Evolutionary conservation across 1,284 basidiomycete species (phyloP).

Genomic region (Flammula alnicola): DNA sequence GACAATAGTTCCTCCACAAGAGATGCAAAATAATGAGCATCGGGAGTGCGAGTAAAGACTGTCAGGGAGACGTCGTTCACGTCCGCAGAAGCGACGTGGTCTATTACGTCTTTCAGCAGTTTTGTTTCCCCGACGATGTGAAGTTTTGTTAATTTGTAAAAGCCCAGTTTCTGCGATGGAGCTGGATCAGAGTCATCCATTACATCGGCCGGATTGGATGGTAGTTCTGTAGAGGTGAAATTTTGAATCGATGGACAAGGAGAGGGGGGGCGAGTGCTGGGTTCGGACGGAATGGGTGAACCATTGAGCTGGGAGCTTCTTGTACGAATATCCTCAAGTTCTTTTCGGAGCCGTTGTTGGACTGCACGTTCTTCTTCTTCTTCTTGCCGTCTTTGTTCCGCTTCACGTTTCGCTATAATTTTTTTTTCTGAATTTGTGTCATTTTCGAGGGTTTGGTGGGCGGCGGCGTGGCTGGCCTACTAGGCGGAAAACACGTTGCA

Average conservation of each 20-base stretch:
- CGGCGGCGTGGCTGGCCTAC: too few species aligned
- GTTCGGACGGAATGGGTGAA: neutral
- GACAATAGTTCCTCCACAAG: neutral
- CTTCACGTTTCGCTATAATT: too few species aligned
- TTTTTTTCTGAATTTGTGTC: too few species aligned
- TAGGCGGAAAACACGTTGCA: too few species aligned
- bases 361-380: too few species aligned
- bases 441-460: too few species aligned
- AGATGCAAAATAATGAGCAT: neutral
- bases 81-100: neutral
- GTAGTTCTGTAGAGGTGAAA: neutral
- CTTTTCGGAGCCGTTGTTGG: too few species aligned
- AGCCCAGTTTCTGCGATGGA: neutral
- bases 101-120: neutral
- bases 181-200: neutral
- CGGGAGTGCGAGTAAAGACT: neutral
- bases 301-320: neutral
- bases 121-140: neutral
- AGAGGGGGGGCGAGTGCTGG: neutral
- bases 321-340: too few species aligned
- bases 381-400: too few species aligned
- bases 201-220: neutral
- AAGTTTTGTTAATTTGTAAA: constrained; percentile 1
- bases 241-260: neutral
- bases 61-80: neutral